phyloP scores from a whole-genome alignment of 768 basidiomycete species.

The Postia placenta region DNA sequence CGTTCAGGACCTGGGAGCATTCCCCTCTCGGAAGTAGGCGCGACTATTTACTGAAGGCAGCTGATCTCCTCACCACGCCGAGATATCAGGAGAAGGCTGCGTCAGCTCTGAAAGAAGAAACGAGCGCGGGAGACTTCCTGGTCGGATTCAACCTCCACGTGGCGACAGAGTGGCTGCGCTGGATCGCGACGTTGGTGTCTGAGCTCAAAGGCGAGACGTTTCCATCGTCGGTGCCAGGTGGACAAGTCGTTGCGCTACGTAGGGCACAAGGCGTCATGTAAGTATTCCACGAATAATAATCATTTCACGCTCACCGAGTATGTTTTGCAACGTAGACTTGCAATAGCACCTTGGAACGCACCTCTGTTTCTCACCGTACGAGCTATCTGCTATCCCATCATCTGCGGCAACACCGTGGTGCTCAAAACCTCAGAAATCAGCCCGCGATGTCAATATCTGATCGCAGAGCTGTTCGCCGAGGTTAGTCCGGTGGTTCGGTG shows the following conservation, averaged over 20 bases:
- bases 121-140: slow-evolving; percentile 23
- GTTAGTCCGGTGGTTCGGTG: slow-evolving; percentile 8
- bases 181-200: slow-evolving; percentile 29
- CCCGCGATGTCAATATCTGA: slow-evolving; percentile 40
- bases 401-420: too few species aligned
- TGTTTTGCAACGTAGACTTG: too few species aligned
- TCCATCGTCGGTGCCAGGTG: slow-evolving; percentile 38
- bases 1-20: slow-evolving; percentile 43
- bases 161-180: slow-evolving; percentile 23
- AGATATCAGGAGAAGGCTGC: slow-evolving; percentile 32
- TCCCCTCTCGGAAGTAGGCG: slow-evolving; percentile 31
- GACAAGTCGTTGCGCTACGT: slow-evolving; percentile 34
- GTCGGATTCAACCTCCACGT: slow-evolving; percentile 20
- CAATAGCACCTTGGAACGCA: too few species aligned
- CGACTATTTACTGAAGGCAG: slow-evolving; percentile 41
- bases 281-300: too few species aligned
- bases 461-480: slow-evolving; percentile 42
- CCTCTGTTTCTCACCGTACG: too few species aligned
- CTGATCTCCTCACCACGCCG: slow-evolving; percentile 36
- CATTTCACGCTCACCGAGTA: too few species aligned
- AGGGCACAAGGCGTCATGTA: too few species aligned
- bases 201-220: slow-evolving; percentile 38
- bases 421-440: slow-evolving; percentile 46
- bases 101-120: slow-evolving; percentile 32
- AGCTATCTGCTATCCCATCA: too few species aligned